These are phyloP conservation scores for Debaryomyces hansenii DNA, from an alignment of 805 yeast species.

Conservation along the genomic window DNA sequence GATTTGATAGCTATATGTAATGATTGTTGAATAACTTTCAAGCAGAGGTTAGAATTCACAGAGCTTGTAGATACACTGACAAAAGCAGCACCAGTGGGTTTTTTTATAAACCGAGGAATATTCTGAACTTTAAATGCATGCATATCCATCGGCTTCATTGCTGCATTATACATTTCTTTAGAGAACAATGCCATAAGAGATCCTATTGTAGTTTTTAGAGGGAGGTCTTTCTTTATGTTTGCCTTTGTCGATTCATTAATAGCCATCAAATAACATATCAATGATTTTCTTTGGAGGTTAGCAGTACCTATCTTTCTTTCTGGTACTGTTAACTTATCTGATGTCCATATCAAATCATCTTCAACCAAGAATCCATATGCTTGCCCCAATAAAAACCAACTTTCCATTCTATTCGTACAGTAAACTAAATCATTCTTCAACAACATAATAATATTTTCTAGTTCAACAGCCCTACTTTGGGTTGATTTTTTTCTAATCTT, in stretches of 20 bases:
- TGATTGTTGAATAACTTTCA: constrained; percentile 42
- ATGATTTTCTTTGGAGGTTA: constrained; percentile 61
- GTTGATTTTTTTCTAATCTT: constrained; percentile 69
- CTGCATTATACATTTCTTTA: constrained; percentile 58
- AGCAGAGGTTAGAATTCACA: constrained; percentile 24
- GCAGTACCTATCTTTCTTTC: constrained; percentile 67
- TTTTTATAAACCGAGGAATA: constrained; percentile 33
- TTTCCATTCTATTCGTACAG: constrained; percentile 69
- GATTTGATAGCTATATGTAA: constrained; percentile 48
- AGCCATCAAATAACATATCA: constrained; percentile 77
- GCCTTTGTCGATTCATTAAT: constrained; percentile 39
- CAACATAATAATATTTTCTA: constrained; percentile 69
- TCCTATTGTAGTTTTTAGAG: constrained; percentile 36
- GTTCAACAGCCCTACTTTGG: constrained; percentile 80
- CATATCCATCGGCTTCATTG: constrained; percentile 64
- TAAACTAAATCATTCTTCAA: constrained; percentile 66
- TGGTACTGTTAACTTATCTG: constrained; percentile 68
- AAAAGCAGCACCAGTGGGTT: constrained; percentile 23
- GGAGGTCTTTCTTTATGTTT: constrained; percentile 5
- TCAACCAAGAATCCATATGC: constrained; percentile 78
- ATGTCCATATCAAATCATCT: constrained; percentile 89
- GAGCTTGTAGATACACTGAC: constrained; percentile 20
- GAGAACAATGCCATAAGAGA: constrained; percentile 56
- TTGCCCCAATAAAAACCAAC: constrained; percentile 84
- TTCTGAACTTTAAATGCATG: constrained; percentile 50